These are phyloP conservation scores for Talaromyces stipitatus DNA, from an alignment of 495 filamentous ascomycete genomes.

Conservation along the genomic window DNA sequence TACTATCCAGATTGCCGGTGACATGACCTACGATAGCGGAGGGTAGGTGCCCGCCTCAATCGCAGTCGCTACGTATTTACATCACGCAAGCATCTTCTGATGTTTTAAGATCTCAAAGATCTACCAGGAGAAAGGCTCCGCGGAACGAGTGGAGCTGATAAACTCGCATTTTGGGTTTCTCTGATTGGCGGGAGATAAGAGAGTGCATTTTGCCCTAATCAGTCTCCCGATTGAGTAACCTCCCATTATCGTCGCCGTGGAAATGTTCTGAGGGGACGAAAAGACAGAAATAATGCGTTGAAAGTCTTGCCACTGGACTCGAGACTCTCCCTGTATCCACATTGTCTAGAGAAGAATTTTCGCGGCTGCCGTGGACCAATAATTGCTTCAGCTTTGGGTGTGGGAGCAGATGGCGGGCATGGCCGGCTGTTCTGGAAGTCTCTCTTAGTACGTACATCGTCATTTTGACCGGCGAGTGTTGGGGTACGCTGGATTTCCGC, in stretches of 20 bases:
- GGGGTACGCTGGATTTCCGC: neutral
- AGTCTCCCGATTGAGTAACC: neutral
- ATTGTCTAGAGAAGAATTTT: neutral
- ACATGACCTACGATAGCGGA: neutral
- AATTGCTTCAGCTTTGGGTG: neutral
- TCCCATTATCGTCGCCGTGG: neutral
- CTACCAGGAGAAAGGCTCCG: neutral
- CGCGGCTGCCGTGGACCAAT: neutral
- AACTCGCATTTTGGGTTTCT: too few species aligned
- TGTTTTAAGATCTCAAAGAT: neutral
- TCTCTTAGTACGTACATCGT: neutral
- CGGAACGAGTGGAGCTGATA: neutral
- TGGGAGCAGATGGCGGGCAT: neutral
- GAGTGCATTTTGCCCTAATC: neutral
- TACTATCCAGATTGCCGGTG: neutral
- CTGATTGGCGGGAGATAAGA: neutral
- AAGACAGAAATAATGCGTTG: too few species aligned
- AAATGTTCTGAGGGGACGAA: neutral
- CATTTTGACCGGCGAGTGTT: neutral
- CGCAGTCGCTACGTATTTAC: neutral
- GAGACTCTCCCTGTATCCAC: neutral
- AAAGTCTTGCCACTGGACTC: too few species aligned
- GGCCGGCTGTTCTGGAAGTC: neutral
- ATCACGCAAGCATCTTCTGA: neutral
- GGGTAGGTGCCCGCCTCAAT: neutral